These are phyloP conservation scores for Arachis hypogaea DNA, from an alignment of 306 rosid species.

Conservation along the genomic window DNA sequence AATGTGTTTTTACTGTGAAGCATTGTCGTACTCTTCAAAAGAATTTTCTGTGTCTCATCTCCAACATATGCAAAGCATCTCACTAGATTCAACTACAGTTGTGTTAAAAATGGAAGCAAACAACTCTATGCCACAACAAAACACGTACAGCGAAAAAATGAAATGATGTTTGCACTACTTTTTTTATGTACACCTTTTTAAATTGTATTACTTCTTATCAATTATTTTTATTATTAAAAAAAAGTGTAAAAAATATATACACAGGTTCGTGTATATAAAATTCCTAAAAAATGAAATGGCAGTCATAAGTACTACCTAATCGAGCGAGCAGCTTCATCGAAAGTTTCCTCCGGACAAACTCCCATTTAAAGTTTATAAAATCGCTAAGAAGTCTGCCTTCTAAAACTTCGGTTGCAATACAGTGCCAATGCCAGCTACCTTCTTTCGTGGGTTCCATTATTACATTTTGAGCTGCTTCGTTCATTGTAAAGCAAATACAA, in stretches of 20 bases:
- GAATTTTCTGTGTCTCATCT: slow-evolving; percentile 54
- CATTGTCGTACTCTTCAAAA: slow-evolving; percentile 54
- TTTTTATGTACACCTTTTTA: not conserved
- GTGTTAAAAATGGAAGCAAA: slow-evolving; percentile 25
- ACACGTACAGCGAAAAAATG: not conserved
- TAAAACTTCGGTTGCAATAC: slow-evolving; percentile 46
- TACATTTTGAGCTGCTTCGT: slow-evolving; percentile 35
- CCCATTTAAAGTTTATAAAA: slow-evolving; percentile 79
- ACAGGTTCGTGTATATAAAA: slow-evolving; percentile 10
- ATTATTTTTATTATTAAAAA: not conserved
- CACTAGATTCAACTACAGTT: slow-evolving; percentile 48
- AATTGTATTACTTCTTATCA: no score
- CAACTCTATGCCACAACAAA: slow-evolving; percentile 7
- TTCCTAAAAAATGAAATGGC: slow-evolving; percentile 26
- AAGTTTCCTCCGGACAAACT: slow-evolving; percentile 69
- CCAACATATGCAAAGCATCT: slow-evolving; percentile 50
- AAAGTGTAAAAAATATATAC: not conserved
- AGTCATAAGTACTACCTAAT: slow-evolving; percentile 55
- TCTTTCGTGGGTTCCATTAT: slow-evolving; percentile 34
- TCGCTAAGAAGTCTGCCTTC: slow-evolving; percentile 54
- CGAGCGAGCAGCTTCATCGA: slow-evolving; percentile 62
- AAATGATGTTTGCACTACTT: no score
- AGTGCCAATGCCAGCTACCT: slow-evolving; percentile 46
- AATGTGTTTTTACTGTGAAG: slow-evolving; percentile 65
- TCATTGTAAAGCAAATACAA: slow-evolving; percentile 39